A percentile compares a stretch with the other conserved stretches of the same genome.
Evolutionary conservation across 2,329 filamentous ascomycete genomes (phyloP).

Genomic region (Aspergillus novofumigatus): DNA sequence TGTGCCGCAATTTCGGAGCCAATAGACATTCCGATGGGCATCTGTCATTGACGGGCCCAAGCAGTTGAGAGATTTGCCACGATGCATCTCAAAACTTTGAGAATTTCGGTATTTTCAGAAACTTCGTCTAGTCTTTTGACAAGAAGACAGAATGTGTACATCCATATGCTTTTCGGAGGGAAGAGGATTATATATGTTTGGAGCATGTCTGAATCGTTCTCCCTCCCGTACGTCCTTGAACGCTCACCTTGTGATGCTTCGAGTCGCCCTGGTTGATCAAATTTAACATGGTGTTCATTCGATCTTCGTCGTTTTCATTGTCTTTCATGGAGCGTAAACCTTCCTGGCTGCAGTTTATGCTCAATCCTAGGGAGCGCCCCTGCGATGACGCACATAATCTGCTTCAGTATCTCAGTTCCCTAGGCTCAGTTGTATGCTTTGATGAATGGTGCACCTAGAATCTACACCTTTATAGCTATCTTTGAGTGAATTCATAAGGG

Average conservation of each 20-base stretch:
- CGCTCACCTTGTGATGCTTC: background rate
- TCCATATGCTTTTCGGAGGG: background rate
- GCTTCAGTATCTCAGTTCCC: background rate
- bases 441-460: background rate
- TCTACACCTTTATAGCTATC: background rate
- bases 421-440: background rate
- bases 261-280: background rate
- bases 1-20: background rate
- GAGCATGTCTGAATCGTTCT: background rate
- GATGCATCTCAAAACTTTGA: background rate
- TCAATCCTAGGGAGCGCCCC: background rate
- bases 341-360: background rate
- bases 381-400: background rate
- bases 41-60: background rate
- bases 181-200: background rate
- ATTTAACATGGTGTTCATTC: background rate
- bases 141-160: background rate
- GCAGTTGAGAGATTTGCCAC: background rate
- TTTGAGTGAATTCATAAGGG: slow-evolving; percentile 1
- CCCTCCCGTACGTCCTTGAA: background rate
- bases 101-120: background rate
- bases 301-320: background rate
- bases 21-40: background rate
- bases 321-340: background rate
- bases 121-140: background rate